These are phyloP conservation scores for Curvularia sp. DNA, from an alignment of 2,329 filamentous ascomycete genomes.

Conservation along the genomic window DNA sequence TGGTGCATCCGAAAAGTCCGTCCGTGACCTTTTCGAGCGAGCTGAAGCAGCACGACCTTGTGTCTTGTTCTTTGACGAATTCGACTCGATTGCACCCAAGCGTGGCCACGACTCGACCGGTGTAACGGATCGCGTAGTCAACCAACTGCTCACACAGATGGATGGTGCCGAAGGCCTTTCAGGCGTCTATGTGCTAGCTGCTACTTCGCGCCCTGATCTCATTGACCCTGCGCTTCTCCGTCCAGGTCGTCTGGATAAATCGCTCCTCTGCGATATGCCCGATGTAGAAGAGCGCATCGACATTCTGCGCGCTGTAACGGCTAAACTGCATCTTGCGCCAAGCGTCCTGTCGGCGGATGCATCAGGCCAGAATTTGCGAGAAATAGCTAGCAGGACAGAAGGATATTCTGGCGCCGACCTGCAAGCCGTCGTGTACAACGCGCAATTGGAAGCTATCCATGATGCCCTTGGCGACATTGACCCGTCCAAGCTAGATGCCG, in stretches of 20 bases:
- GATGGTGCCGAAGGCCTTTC: conserved; percentile 94
- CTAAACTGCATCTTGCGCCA: conserved; percentile 76
- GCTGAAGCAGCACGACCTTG: conserved; percentile 90
- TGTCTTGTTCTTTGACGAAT: conserved; percentile 98
- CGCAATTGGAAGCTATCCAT: conserved; percentile 95
- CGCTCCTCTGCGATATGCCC: conserved; percentile 88
- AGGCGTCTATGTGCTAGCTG: conserved; percentile 95
- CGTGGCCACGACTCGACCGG: conserved; percentile 96
- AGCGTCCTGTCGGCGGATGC: conserved; percentile 62
- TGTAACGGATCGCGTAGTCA: conserved; percentile 98
- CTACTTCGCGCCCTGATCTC: conserved; percentile 89
- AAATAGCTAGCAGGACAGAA: conserved; percentile 80
- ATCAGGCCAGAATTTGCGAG: conserved; percentile 60
- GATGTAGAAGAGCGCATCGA: conserved; percentile 80
- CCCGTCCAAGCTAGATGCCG: conserved; percentile 36
- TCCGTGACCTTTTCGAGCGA: conserved; percentile 92
- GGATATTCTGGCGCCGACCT: conserved; percentile 95
- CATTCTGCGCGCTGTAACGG: conserved; percentile 83
- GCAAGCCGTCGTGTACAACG: conserved; percentile 94
- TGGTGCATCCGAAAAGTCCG: conserved; percentile 93
- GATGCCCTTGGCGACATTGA: conserved; percentile 75
- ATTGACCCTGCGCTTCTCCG: conserved; percentile 93
- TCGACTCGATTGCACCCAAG: conserved; percentile 97
- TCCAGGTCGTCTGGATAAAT: conserved; percentile 93
- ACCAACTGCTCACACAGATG: conserved; percentile 98